Base-by-base conservation (phyloP, 2,329 filamentous ascomycete species). In the Aspergillus transmontanensis region DNA sequence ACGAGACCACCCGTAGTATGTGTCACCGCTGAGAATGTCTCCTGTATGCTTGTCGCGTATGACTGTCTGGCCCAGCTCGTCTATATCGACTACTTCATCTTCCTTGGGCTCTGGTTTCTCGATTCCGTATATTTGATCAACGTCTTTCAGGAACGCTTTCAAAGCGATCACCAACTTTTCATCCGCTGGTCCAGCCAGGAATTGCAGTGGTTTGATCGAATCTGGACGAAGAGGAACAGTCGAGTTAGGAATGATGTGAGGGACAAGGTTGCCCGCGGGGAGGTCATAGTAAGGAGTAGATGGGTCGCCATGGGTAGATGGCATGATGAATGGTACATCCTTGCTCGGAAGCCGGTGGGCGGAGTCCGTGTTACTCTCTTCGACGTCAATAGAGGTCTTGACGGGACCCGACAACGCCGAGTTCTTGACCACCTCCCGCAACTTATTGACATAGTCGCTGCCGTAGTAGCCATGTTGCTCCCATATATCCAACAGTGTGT, bases 1-100 rank as follows among this genome's bases (percentile, higher is more conserved):
- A 45, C 86, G 85, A 6, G 92, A 94, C 93, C 93, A 96, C 64
- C 93, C 93, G 73, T 96, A 96, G 75, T 96, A 96, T 0, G 90
- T 92, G 66, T 92, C 89, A 1, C 89, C 89, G 7, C 84, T 83
- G 7, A 89, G 74, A 2, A 89, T 79, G 3, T 90, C 86, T 0
- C 89, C 89, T 0, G 86, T 90, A n/a, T 86, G 79, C 68, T 89
- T 87, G 69, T 93, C 88, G 3, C 86, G 75, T 21, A 88, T 79
- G 58, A 92, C 81, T 19, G 84, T 79, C 73, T 95, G 90, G 12
- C 92, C 93, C 63, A 95, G 82, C 67, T 90, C 88, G 72, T 92
- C 90, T n/a, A 94, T 80, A 66, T 92, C 89, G n/a, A 83, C 77
- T 6, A 82, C 73, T 2, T 81, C 78, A 16, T 83, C 82, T 21